phyloP scores from a whole-genome alignment of 805 yeast species.

The Starmerella gropengiesseri region DNA sequence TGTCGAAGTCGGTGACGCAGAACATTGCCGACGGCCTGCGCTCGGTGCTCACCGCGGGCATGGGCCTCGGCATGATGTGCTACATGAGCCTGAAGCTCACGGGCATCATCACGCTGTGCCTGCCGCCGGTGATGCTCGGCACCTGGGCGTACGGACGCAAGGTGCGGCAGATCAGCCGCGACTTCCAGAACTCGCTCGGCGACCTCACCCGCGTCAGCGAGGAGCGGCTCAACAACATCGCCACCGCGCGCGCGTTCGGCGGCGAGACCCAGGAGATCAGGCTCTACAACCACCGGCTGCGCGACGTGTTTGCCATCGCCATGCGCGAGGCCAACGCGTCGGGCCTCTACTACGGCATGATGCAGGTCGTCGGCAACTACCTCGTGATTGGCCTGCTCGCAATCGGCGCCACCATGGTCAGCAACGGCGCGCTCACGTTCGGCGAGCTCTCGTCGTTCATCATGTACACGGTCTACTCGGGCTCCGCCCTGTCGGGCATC shows the following conservation, averaged over 20 bases:
- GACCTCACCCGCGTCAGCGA: constrained; percentile 80
- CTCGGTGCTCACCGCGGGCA: constrained; percentile 68
- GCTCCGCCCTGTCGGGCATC: constrained; percentile 81
- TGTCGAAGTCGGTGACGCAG: constrained; percentile 74
- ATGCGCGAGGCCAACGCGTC: constrained; percentile 68
- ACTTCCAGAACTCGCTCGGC: constrained; percentile 77
- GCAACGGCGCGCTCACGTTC: constrained; percentile 60
- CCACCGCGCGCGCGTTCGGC: constrained; percentile 82
- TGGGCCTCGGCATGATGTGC: constrained; percentile 87
- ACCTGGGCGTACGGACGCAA: constrained; percentile 73
- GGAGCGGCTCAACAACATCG: constrained; percentile 74
- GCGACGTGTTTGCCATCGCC: constrained; percentile 55
- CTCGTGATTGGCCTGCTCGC: constrained; percentile 67
- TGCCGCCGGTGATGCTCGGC: constrained; percentile 74
- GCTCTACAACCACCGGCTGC: constrained; percentile 60
- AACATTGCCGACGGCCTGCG: constrained; percentile 88
- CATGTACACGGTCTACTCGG: constrained; percentile 92
- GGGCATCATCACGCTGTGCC: constrained; percentile 62
- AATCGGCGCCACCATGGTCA: constrained; percentile 74
- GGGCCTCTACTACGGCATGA: constrained; percentile 65
- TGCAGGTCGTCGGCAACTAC: constrained; percentile 75
- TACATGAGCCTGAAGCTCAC: constrained; percentile 75
- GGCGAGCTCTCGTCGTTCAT: constrained; percentile 88
- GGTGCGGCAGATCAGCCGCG: constrained; percentile 61
- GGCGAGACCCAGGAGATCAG: constrained; percentile 72